Conservation (phyloP, 768 basidiomycete species). For the Chiua virens region DNA sequence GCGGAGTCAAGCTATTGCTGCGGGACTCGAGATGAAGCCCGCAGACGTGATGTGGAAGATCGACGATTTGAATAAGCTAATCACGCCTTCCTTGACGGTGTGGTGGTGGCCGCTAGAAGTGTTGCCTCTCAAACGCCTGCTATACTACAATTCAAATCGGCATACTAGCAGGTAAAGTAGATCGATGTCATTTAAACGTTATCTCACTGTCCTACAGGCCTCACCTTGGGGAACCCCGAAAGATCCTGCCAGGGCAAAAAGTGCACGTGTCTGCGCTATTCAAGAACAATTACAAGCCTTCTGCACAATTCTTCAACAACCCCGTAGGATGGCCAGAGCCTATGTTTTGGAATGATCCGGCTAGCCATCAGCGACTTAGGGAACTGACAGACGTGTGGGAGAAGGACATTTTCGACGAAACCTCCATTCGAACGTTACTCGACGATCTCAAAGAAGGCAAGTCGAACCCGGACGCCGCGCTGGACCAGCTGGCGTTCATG, state of each 20-base stretch:
- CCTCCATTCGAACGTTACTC: slow-evolving; percentile 17
- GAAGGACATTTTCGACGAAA: slow-evolving; percentile 28
- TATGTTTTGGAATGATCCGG: slow-evolving; percentile 31
- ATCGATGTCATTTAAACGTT: neutral
- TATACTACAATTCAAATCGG: slow-evolving; percentile 28
- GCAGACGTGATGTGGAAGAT: slow-evolving; percentile 30
- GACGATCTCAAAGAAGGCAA: slow-evolving; percentile 16
- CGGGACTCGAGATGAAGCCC: slow-evolving; percentile 22
- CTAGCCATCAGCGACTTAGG: slow-evolving; percentile 19
- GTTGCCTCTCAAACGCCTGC: slow-evolving; percentile 23
- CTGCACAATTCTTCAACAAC: slow-evolving; percentile 22
- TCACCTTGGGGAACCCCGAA: slow-evolving; percentile 25
- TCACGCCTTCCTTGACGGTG: slow-evolving; percentile 13
- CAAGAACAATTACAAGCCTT: slow-evolving; percentile 30
- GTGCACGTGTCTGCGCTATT: slow-evolving; percentile 33
- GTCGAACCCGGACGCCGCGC: slow-evolving; percentile 14
- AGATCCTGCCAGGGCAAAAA: slow-evolving; percentile 30
- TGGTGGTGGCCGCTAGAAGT: slow-evolving; percentile 27
- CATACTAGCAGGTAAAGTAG: slow-evolving; percentile 19
- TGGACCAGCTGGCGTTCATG: slow-evolving; percentile 32
- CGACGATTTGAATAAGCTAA: slow-evolving; percentile 24
- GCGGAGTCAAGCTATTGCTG: slow-evolving; percentile 30
- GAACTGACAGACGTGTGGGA: slow-evolving; percentile 24
- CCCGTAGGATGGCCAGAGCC: slow-evolving; percentile 26
- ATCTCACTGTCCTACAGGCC: slow-evolving; percentile 21